Evolutionary conservation across 75 land plant species (phyloP), one percentile per base, ranked within the genome.

Genomic region (Cryptomeria japonica): DNA sequence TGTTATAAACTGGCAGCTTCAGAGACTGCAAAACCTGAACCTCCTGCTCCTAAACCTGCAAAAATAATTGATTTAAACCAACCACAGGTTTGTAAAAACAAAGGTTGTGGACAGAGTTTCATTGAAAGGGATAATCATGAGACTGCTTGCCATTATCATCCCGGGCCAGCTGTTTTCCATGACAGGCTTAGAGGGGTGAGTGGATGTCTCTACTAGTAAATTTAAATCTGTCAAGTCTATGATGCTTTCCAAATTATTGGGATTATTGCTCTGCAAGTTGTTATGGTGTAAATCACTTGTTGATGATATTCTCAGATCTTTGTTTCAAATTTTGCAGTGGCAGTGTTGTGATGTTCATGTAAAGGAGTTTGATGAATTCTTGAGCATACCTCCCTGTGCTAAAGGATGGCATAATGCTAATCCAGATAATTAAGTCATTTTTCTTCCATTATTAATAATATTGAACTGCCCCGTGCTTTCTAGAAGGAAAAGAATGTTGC

Each of bases 361-460:
- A 46, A 98, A 95, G 92, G 99, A 98, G 87, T 98, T 98, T 80
- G 99, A 98, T 68, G 99, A 98, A 88, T 98, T 98, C 89, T 92
- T 98, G 93, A 86, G 46, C 58, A 97, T 98, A 76, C 96, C 97
- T 86, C 99, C 99, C 3, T 98, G 99, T 89, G 77, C 99, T 25
- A 94, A 91, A 86, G 99, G 99, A 42, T 98, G 97, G 97, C 99
- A 98, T 89, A 87, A 94, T 87, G 97, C 97, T 68, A 90, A 92
- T 88, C 86, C 92, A 41, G 88, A 82, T 82, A 2, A 28, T 28
- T 82, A 82, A 82, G 51, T 46, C 2, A 28, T 41, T 44, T 44
- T 41, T 82, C 32, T 44, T 13, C n/a, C 22, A 44, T 10, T 82
- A 46, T 46, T 79, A 25, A 46, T 46, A 12, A 12, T 9, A 82